Conservation (phyloP, 2,329 filamentous ascomycete species). For the Trichophaea hybrida region DNA sequence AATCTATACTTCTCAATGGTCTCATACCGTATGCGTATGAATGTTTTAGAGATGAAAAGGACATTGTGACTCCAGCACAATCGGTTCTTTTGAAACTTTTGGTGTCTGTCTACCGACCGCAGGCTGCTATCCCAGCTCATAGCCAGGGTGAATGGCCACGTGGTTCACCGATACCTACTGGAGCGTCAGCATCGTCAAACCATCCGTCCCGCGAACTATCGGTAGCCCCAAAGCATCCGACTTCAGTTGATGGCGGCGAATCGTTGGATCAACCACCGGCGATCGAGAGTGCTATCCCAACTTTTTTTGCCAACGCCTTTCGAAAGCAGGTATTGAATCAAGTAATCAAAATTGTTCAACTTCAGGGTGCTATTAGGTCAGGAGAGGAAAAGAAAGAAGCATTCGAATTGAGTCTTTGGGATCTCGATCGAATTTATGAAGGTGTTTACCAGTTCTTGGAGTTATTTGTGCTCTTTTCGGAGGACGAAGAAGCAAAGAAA, state of each 20-base stretch:
- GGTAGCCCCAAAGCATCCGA: background rate
- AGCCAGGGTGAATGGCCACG: background rate
- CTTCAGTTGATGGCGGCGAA: background rate
- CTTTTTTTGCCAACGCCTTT: constrained; percentile 20
- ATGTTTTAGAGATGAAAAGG: constrained; percentile 26
- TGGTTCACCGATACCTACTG: background rate
- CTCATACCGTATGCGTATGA: constrained; percentile 27
- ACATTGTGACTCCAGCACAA: constrained; percentile 24
- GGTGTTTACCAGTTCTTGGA: constrained; percentile 24
- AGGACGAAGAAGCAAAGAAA: constrained; percentile 21
- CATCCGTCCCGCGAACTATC: background rate
- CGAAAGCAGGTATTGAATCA: constrained; percentile 18
- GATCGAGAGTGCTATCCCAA: constrained; percentile 21
- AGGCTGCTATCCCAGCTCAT: background rate
- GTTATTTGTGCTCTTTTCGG: constrained; percentile 22
- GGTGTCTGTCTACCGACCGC: constrained; percentile 20
- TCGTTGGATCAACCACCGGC: constrained; percentile 9
- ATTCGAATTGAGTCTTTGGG: constrained; percentile 23
- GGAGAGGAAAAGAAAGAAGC: constrained; percentile 18
- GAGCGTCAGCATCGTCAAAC: background rate
- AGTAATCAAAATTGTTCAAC: constrained; percentile 19
- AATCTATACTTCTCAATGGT: constrained; percentile 27
- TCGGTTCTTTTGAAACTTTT: constrained; percentile 23
- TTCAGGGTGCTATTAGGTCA: constrained; percentile 19
- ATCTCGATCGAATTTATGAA: constrained; percentile 23